phyloP scores from a whole-genome alignment of 2,329 filamentous ascomycete species.

The Myriosclerotinia scirpicola region DNA sequence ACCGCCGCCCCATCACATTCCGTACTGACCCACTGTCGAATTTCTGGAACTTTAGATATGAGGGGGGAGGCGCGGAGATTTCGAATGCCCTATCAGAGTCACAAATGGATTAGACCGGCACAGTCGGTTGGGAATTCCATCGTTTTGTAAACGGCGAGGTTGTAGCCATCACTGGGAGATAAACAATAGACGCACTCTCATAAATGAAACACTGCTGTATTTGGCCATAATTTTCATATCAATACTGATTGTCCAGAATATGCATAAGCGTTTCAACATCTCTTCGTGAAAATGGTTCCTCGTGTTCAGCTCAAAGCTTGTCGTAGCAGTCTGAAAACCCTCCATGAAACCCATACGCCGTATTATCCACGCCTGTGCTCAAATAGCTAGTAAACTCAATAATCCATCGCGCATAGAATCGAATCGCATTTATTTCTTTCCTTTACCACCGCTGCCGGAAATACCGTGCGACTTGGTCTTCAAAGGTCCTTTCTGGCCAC shows the following conservation, averaged over 20 bases:
- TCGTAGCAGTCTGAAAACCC: constrained; percentile 15
- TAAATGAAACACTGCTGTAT: constrained; percentile 1
- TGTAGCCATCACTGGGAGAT: not conserved
- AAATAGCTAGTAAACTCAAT: constrained; percentile 18
- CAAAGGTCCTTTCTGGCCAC: constrained; percentile 69
- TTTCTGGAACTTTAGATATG: not conserved
- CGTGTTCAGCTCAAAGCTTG: constrained; percentile 11
- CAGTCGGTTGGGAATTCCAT: not conserved
- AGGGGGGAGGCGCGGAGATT: not conserved
- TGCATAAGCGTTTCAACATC: constrained; percentile 2
- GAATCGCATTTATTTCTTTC: constrained; percentile 21
- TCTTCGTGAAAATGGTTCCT: not conserved
- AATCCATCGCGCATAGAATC: constrained; percentile 2
- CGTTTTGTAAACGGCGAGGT: not conserved
- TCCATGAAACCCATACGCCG: constrained; percentile 25
- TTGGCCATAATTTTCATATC: not conserved
- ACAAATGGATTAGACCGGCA: not conserved
- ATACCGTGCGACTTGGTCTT: constrained; percentile 84
- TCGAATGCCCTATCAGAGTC: not conserved
- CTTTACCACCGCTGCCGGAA: constrained; percentile 98
- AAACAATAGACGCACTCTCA: not conserved
- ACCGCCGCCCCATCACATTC: not conserved
- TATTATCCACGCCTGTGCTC: constrained; percentile 26
- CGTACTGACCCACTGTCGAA: not conserved
- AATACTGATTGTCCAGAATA: not conserved